Percentiles rank a stretch among this genome's conserved stretches.
These are phyloP conservation scores for Ustilago nuda DNA, from an alignment of 1,284 basidiomycete species.

Conservation along the genomic window DNA sequence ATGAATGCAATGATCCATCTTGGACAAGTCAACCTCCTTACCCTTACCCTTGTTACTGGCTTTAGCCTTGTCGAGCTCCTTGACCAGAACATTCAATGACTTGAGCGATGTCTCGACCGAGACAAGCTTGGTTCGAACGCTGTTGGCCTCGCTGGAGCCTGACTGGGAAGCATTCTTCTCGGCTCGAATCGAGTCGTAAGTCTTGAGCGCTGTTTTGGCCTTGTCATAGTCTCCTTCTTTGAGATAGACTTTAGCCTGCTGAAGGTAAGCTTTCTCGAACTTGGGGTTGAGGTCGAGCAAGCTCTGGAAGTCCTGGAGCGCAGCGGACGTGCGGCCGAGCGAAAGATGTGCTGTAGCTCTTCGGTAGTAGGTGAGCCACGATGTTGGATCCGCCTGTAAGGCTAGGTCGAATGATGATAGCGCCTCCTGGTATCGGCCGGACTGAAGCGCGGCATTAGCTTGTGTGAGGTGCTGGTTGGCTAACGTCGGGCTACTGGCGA, in stretches of 20 bases:
- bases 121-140: conserved; percentile 40
- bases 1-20: conserved; percentile 59
- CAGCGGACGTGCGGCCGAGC: conserved; percentile 61
- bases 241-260: conserved; percentile 60
- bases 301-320: conserved; percentile 59
- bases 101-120: conserved; percentile 35
- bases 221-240: conserved; percentile 63
- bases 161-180: conserved; percentile 26
- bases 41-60: conserved; percentile 41
- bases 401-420: conserved; percentile 61
- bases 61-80: conserved; percentile 51
- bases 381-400: conserved; percentile 52
- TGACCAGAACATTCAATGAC: conserved; percentile 50
- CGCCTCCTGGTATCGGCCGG: conserved; percentile 58
- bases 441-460: conserved; percentile 59
- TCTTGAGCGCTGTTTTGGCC: conserved; percentile 48
- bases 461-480: conserved; percentile 49
- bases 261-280: conserved; percentile 64
- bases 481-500: conserved; percentile 22
- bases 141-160: conserved; percentile 23
- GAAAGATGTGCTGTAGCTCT: conserved; percentile 67
- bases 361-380: conserved; percentile 66
- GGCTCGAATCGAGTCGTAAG: conserved; percentile 29
- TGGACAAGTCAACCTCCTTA: conserved; percentile 34
- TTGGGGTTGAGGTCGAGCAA: conserved; percentile 60